Evolutionary conservation across 148 eudicot species (phyloP).

Genomic region (Spergularia marina): DNA sequence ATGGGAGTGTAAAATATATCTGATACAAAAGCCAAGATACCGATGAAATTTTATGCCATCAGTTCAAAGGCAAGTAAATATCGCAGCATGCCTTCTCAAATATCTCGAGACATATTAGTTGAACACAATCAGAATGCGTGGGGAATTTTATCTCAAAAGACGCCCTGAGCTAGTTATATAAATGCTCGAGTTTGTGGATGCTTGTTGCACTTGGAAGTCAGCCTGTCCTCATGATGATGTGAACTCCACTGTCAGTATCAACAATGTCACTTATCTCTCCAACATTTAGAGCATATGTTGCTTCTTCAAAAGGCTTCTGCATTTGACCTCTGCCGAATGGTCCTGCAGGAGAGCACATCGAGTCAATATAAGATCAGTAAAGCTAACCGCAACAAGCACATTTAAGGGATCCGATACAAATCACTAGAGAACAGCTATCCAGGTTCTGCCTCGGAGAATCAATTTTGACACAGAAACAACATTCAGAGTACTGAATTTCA

Average conservation of each 20-base stretch:
- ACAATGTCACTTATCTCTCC: constrained; percentile 90
- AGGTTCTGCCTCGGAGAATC: too few species aligned
- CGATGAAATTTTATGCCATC: constrained; percentile 1
- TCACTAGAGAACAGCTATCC: too few species aligned
- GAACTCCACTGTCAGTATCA: constrained; percentile 94
- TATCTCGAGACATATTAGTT: constrained; percentile 2
- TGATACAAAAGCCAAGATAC: neutral
- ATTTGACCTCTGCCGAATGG: constrained; percentile 78
- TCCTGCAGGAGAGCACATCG: constrained; percentile 41
- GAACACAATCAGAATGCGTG: constrained; percentile 11
- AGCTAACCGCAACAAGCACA: neutral
- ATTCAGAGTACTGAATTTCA: too few species aligned
- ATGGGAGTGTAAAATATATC: neutral
- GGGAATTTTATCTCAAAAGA: neutral
- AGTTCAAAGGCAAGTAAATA: constrained; percentile 9
- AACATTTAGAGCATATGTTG: constrained; percentile 73
- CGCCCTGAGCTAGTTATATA: neutral
- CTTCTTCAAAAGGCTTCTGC: constrained; percentile 98
- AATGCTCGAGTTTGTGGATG: neutral
- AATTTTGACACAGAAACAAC: too few species aligned
- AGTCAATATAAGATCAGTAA: neutral
- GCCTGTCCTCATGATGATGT: constrained; percentile 79
- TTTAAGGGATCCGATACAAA: too few species aligned
- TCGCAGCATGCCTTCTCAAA: neutral
- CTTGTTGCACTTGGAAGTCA: constrained; percentile 24